Base-by-base conservation (phyloP, 2,329 filamentous ascomycete species). In the Helminthosporium solani region DNA sequence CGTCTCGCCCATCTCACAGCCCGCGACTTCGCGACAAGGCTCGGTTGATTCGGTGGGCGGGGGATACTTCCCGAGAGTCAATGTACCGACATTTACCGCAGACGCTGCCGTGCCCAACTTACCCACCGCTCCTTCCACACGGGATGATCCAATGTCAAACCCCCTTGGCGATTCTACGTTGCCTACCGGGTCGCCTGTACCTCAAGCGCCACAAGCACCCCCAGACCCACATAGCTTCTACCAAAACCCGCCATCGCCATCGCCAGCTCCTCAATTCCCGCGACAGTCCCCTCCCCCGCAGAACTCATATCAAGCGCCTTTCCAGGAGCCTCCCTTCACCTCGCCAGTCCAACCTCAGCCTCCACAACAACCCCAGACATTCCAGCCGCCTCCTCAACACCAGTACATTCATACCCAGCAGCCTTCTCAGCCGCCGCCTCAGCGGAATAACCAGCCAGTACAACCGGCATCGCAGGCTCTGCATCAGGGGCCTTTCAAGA, bases 31-130 rank as follows among this genome's bases (percentile, higher is more conserved):
- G 14, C 70, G 77, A 38, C 71, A 75, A 37, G 71, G 70, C 9
- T 81, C 79, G 6, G 64, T 78, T 3, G 58, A 48, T 18, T 70
- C 68, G 9, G 54, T 63, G 5, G 78, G 78, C 16, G 79, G 78
- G 12, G 81, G 80, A 36, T 84, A 83, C 65, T 84, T 83, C 48
- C 81, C 80, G 2, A 68, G 72, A 40, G 62, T 61, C 7, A 58
- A 67, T 18, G 71, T 78, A 7, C 75, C 78, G 3, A 74, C 71
- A 3, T 75, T 73, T 42, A 71, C 70, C n/a, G 66, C 70, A 23
- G 67, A 72, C 20, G 55, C 56, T 20, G 54, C 67, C 1, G 57
- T 61, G 20, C 66, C 69, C 8, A 61, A 61, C 38, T 52, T 73
- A 28, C 64, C 67, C 3, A 71, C 68, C 16, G 69, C 69, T 16